These are phyloP conservation scores for Fusarium sulawesiense DNA, from an alignment of 2,329 filamentous ascomycete genomes.

Conservation along the genomic window DNA sequence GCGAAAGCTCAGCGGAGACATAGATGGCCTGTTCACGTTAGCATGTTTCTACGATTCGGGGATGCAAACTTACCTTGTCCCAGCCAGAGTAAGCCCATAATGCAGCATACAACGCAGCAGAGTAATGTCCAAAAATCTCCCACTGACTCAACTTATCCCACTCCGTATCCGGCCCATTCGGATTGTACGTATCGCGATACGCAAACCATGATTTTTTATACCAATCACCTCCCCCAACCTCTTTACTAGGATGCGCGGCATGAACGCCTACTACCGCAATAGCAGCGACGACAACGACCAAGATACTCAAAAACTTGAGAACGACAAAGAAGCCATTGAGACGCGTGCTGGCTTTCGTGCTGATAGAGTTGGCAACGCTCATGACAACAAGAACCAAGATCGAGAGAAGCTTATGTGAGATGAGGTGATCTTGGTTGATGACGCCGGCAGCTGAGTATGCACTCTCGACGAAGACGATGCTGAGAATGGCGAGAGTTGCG, in stretches of 20 bases:
- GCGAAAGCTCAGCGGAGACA: constrained; percentile 63
- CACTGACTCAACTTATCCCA: constrained; percentile 63
- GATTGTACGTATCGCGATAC: constrained; percentile 60
- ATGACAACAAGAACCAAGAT: constrained; percentile 60
- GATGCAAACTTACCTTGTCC: constrained; percentile 65
- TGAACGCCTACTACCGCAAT: constrained; percentile 60
- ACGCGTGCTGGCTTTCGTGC: constrained; percentile 65
- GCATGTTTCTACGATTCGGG: rapidly evolving
- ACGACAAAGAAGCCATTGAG: constrained; percentile 67
- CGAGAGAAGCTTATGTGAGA: constrained; percentile 64
- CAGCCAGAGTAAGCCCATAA: constrained; percentile 75
- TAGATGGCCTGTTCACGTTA: constrained; percentile 60
- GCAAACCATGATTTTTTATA: constrained; percentile 65
- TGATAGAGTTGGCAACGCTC: constrained; percentile 65
- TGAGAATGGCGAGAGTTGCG: constrained; percentile 71
- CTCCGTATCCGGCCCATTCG: constrained; percentile 61
- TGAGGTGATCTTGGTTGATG: constrained; percentile 56
- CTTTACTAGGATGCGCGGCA: constrained; percentile 49
- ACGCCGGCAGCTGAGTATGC: constrained; percentile 65
- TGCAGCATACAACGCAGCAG: constrained; percentile 70
- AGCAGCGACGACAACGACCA: constrained; percentile 61
- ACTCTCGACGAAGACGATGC: constrained; percentile 72
- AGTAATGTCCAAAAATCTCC: constrained; percentile 70
- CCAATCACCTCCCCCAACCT: constrained; percentile 64
- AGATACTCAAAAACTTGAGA: constrained; percentile 64